A percentile compares a stretch with the other conserved stretches of the same genome.
These are phyloP conservation scores for Colletotrichum musae DNA, from an alignment of 2,329 filamentous ascomycete species.

Conservation along the genomic window DNA sequence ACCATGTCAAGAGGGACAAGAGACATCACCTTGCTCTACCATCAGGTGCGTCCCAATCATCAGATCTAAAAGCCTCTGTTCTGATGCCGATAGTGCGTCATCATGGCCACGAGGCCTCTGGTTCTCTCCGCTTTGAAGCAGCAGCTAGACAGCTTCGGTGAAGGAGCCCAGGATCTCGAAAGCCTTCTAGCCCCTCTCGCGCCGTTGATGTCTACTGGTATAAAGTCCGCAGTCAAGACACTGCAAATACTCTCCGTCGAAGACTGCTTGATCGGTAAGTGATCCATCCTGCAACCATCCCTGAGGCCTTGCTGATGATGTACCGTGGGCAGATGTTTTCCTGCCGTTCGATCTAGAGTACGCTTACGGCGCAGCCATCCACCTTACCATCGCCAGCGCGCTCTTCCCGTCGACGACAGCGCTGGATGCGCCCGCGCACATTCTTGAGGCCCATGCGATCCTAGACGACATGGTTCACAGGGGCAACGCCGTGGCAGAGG, in stretches of 20 bases:
- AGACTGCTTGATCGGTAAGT: slow-evolving; percentile 49
- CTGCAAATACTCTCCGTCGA: slow-evolving; percentile 55
- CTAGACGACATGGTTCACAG: slow-evolving; percentile 52
- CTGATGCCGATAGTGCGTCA: slow-evolving; percentile 50
- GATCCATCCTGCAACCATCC: not conserved
- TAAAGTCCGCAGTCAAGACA: slow-evolving; percentile 57
- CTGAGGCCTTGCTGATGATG: too few species aligned
- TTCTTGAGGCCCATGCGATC: slow-evolving; percentile 46
- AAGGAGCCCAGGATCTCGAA: slow-evolving; percentile 48
- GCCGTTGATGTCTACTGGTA: slow-evolving; percentile 54
- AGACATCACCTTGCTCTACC: slow-evolving; percentile 55
- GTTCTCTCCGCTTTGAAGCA: slow-evolving; percentile 56
- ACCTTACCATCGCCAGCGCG: slow-evolving; percentile 54
- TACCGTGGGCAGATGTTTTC: slow-evolving; percentile 50
- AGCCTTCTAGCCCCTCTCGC: slow-evolving; percentile 49
- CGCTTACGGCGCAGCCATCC: slow-evolving; percentile 51
- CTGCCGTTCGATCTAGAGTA: slow-evolving; percentile 57
- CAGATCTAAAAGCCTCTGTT: not conserved
- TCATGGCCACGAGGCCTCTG: slow-evolving; percentile 55
- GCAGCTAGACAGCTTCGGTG: slow-evolving; percentile 48
- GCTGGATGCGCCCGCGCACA: slow-evolving; percentile 45
- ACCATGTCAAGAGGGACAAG: slow-evolving; percentile 54
- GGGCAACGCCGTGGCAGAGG: slow-evolving; percentile 51
- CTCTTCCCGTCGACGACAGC: slow-evolving; percentile 51
- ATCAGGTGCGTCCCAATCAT: slow-evolving; percentile 49